Percentiles rank a stretch among this genome's conserved stretches.
These are phyloP conservation scores for Boletus subparvulus DNA, from an alignment of 768 basidiomycete species.

Conservation along the genomic window DNA sequence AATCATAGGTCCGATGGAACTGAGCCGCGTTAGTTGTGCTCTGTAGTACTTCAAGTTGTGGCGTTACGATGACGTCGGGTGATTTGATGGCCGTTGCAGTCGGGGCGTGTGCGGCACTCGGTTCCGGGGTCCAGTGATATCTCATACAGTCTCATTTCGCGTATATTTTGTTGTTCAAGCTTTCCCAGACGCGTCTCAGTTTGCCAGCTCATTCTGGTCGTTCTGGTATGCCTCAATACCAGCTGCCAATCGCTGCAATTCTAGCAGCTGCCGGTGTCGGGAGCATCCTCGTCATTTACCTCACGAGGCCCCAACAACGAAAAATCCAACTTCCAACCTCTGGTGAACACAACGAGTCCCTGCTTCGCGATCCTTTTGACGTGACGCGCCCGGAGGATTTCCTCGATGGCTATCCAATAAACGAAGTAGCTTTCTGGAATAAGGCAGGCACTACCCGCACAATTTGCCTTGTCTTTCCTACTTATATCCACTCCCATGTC, in stretches of 20 bases:
- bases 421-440: conserved; percentile 61
- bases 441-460: conserved; percentile 36
- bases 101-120: not conserved
- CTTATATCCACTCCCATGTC: not conserved
- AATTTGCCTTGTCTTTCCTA: not conserved
- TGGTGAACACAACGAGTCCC: conserved; percentile 23
- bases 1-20: no score
- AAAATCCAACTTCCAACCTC: conserved; percentile 50
- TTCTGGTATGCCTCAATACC: conserved; percentile 55
- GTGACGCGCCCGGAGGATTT: conserved; percentile 72
- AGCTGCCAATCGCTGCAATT: conserved; percentile 51
- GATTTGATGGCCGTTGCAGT: not conserved
- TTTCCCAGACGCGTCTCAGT: not conserved
- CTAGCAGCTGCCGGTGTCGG: conserved; percentile 44
- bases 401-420: conserved; percentile 63
- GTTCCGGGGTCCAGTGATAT: conserved; percentile 12
- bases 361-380: conserved; percentile 57
- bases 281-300: conserved; percentile 45
- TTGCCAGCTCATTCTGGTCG: not conserved
- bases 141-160: not conserved
- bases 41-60: no score
- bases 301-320: conserved; percentile 43
- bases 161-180: not conserved
- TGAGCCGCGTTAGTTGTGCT: no score
- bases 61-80: not conserved